Percentiles rank a stretch among this genome's conserved stretches.
Evolutionary conservation across 495 filamentous ascomycete genomes (phyloP).

Genomic region (Emericellopsis terricola): DNA sequence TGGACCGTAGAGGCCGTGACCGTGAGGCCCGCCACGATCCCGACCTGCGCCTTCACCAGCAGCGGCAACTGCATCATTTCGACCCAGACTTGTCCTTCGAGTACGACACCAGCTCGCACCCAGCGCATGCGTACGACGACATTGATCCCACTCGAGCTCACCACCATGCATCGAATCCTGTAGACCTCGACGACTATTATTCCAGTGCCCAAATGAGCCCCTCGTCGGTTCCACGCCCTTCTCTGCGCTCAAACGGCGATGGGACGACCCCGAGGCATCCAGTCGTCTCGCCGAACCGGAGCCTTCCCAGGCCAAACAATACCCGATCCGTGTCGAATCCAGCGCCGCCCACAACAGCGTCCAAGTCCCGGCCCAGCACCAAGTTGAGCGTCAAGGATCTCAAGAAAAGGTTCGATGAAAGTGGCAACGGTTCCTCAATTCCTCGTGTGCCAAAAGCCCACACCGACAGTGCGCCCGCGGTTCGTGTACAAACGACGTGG

Average conservation of each 20-base stretch:
- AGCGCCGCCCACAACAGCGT: conserved; percentile 17
- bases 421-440: conserved; percentile 6
- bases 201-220: conserved; percentile 16
- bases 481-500: too few species aligned
- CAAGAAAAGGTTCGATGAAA: conserved; percentile 34
- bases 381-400: conserved; percentile 35
- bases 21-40: not conserved
- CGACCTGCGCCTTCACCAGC: conserved; percentile 4
- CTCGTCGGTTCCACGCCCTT: conserved; percentile 12
- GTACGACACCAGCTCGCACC: conserved; percentile 6
- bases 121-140: too few species aligned
- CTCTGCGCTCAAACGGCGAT: conserved; percentile 18
- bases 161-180: conserved; percentile 14
- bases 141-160: conserved; percentile 14
- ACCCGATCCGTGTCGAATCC: conserved; percentile 32
- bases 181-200: conserved; percentile 35
- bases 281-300: conserved; percentile 4
- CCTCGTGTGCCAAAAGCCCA: not conserved
- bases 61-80: conserved; percentile 6
- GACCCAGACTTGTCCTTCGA: conserved; percentile 10
- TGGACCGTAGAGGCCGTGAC: conserved; percentile 10
- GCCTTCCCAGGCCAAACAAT: not conserved
- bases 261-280: conserved; percentile 18
- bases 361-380: conserved; percentile 12
- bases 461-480: too few species aligned